A percentile compares a stretch with the other conserved stretches of the same genome.
Evolutionary conservation across 768 basidiomycete genomes (phyloP).

Genomic region (Kwoniella bestiolae): DNA sequence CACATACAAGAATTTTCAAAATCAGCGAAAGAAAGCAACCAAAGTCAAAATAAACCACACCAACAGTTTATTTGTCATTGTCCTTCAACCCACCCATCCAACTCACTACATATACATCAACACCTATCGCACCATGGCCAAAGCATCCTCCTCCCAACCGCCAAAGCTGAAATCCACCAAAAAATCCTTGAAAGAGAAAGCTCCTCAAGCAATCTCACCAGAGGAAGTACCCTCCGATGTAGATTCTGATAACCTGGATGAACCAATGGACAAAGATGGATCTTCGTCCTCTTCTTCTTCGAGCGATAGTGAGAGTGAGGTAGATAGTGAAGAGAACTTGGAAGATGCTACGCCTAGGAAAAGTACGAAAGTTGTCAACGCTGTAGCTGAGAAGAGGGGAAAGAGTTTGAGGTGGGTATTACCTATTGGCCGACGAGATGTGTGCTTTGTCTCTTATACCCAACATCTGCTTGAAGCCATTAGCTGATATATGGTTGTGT

Average conservation of each 20-base stretch:
- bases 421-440: not conserved
- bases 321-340: slow-evolving; percentile 36
- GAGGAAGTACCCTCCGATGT: slow-evolving; percentile 18
- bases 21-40: too few species aligned
- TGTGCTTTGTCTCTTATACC: too few species aligned
- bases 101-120: not conserved
- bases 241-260: slow-evolving; percentile 3
- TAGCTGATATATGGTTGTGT: not conserved
- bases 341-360: slow-evolving; percentile 35
- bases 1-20: not conserved
- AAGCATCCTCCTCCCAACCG: slow-evolving; percentile 11
- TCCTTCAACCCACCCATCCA: not conserved
- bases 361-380: not conserved
- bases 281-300: slow-evolving; percentile 6
- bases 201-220: slow-evolving; percentile 15
- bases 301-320: slow-evolving; percentile 23
- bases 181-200: not conserved
- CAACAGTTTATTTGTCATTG: not conserved
- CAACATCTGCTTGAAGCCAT: too few species aligned
- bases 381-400: slow-evolving; percentile 1
- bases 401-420: slow-evolving; percentile 3
- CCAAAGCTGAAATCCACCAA: not conserved
- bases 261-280: not conserved
- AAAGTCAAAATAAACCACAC: too few species aligned
- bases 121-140: not conserved